Percentiles rank a stretch among this genome's conserved stretches.
These are phyloP conservation scores for Holtermanniella nyarrowii DNA, from an alignment of 768 basidiomycete species.

Conservation along the genomic window DNA sequence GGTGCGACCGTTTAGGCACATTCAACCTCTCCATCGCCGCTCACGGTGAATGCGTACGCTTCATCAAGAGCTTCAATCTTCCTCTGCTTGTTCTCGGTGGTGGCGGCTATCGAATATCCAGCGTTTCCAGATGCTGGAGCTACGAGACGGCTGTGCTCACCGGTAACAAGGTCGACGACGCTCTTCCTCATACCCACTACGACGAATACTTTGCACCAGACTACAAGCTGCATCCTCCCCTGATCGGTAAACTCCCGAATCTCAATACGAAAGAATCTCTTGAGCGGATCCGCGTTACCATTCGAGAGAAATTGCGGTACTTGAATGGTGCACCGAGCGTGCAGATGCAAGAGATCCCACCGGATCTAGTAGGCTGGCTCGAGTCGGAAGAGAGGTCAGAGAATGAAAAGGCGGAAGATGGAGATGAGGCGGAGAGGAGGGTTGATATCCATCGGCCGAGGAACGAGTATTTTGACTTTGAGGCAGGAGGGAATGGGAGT, in stretches of 20 bases:
- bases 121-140: slow-evolving; percentile 97
- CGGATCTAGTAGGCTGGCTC: slow-evolving; percentile 63
- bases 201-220: slow-evolving; percentile 86
- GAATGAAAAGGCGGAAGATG: slow-evolving; percentile 59
- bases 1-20: slow-evolving; percentile 86
- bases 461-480: neutral
- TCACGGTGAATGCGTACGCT: slow-evolving; percentile 96
- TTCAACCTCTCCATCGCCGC: slow-evolving; percentile 97
- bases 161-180: slow-evolving; percentile 67
- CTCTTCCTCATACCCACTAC: slow-evolving; percentile 79
- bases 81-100: slow-evolving; percentile 87
- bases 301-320: slow-evolving; percentile 80
- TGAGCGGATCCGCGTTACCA: slow-evolving; percentile 74
- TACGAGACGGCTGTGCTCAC: slow-evolving; percentile 93
- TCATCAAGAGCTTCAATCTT: slow-evolving; percentile 82
- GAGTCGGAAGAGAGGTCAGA: slow-evolving; percentile 60
- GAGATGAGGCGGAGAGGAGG: slow-evolving; percentile 7
- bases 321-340: slow-evolving; percentile 94
- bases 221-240: slow-evolving; percentile 84
- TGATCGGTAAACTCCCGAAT: slow-evolving; percentile 70
- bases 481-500: neutral
- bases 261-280: slow-evolving; percentile 73
- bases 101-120: slow-evolving; percentile 93
- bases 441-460: neutral
- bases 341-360: slow-evolving; percentile 91